phyloP scores from a whole-genome alignment of 352 stramenopile genomes.

The Elongisporangium undulatum region DNA sequence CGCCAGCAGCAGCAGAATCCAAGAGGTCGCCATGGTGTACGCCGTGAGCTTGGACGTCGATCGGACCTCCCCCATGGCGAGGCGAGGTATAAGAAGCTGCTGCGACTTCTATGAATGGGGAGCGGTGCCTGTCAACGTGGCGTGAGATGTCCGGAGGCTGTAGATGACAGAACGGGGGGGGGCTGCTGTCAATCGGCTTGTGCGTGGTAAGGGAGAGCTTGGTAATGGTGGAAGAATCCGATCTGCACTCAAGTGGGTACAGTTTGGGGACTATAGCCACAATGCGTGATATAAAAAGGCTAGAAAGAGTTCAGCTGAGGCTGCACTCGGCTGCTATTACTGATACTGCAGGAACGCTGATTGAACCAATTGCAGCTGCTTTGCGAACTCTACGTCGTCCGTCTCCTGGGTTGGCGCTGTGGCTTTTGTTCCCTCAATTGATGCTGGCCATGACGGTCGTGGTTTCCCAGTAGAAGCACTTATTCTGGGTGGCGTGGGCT shows the following conservation, averaged over 20 bases:
- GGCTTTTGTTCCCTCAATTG: not conserved
- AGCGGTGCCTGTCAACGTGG: too few relatives aligned
- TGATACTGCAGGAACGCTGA: slow-evolving; percentile 21
- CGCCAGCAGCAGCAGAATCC: not conserved
- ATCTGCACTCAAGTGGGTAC: not conserved
- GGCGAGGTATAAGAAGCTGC: not conserved
- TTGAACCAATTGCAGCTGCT: slow-evolving; percentile 36
- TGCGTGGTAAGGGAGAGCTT: not conserved
- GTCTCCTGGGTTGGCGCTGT: not conserved
- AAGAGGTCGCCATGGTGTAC: not conserved
- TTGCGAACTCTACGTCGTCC: slow-evolving; percentile 15
- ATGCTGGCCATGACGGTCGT: not conserved
- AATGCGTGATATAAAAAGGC: not conserved
- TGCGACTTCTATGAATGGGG: not conserved
- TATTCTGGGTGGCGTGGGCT: not conserved
- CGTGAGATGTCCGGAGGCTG: too few relatives aligned
- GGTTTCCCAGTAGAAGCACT: not conserved
- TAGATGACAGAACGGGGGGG: not conserved
- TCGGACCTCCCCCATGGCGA: not conserved
- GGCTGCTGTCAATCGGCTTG: not conserved
- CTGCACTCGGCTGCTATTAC: not conserved
- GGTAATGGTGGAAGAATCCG: not conserved
- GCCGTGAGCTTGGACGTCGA: not conserved
- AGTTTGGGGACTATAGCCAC: not conserved
- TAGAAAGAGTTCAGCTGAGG: not conserved